Evolutionary conservation across 164 flowering plant genomes (phyloP).

Genomic region (Stephania cephalantha): DNA sequence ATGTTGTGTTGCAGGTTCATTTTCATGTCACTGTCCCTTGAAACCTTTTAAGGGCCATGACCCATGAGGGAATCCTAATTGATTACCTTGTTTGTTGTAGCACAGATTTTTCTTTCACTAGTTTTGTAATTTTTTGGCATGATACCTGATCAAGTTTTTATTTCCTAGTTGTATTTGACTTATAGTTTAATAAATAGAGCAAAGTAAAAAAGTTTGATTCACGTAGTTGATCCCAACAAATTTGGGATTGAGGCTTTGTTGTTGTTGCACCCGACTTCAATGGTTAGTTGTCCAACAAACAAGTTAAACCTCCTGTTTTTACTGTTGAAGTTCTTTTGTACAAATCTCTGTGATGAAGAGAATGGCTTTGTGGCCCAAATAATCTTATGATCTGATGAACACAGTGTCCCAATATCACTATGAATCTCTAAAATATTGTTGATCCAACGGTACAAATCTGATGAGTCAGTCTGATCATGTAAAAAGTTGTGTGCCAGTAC

Average conservation of each 20-base stretch:
- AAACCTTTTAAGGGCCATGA: background rate
- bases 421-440: background rate
- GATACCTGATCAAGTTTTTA: background rate
- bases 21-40: background rate
- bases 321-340: background rate
- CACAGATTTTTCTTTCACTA: background rate
- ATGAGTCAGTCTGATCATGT: background rate
- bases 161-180: background rate
- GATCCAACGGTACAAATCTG: background rate
- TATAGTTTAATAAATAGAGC: background rate
- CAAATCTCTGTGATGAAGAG: background rate
- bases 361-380: background rate
- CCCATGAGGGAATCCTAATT: background rate
- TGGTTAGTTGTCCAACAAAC: background rate
- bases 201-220: background rate
- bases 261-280: too few relatives aligned
- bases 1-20: background rate
- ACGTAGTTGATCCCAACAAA: too few relatives aligned
- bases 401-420: background rate
- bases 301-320: background rate
- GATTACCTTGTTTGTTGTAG: background rate
- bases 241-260: too few relatives aligned
- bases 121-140: too few relatives aligned
- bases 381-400: background rate
- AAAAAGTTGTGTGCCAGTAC: background rate